Evolutionary conservation across 2,329 filamentous ascomycete species (phyloP).

Genomic region (Aphanocladium album): DNA sequence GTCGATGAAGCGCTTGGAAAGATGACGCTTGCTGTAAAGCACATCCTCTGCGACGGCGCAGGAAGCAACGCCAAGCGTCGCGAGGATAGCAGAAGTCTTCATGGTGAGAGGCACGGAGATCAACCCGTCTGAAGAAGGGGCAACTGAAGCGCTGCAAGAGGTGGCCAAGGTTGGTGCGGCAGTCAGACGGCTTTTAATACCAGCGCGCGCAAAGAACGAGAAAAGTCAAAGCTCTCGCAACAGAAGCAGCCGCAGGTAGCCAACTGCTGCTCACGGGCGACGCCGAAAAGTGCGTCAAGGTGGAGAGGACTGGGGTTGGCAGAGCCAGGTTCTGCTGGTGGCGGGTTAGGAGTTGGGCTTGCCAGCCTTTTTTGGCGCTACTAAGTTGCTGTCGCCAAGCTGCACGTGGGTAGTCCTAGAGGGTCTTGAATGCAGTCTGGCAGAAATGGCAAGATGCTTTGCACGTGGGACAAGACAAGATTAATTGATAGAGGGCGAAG

Average conservation of each 20-base stretch:
- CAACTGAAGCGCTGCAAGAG: background rate
- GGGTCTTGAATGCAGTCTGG: conserved; percentile 1
- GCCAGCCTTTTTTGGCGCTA: background rate
- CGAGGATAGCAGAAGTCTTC: conserved; percentile 20
- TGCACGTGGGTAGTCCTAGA: conserved; percentile 5
- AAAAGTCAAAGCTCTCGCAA: background rate
- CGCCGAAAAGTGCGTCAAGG: background rate
- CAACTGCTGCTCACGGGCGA: background rate
- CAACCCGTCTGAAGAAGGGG: background rate
- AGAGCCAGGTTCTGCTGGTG: background rate
- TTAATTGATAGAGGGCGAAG: background rate
- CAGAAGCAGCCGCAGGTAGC: background rate
- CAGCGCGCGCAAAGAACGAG: background rate
- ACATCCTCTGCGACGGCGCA: conserved; percentile 36
- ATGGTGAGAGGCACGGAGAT: conserved; percentile 6
- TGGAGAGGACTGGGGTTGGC: background rate
- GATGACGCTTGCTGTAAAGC: conserved; percentile 40
- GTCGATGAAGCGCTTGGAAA: conserved; percentile 46
- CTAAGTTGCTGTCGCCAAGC: conserved; percentile 1
- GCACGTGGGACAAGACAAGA: background rate
- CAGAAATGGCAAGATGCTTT: background rate
- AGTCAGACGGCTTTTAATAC: background rate
- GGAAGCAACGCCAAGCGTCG: conserved; percentile 26
- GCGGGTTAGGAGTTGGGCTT: background rate
- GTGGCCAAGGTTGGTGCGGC: background rate